Evolutionary conservation across 2,329 filamentous ascomycete genomes (phyloP).

Genomic region (Aureobasidium sp.): DNA sequence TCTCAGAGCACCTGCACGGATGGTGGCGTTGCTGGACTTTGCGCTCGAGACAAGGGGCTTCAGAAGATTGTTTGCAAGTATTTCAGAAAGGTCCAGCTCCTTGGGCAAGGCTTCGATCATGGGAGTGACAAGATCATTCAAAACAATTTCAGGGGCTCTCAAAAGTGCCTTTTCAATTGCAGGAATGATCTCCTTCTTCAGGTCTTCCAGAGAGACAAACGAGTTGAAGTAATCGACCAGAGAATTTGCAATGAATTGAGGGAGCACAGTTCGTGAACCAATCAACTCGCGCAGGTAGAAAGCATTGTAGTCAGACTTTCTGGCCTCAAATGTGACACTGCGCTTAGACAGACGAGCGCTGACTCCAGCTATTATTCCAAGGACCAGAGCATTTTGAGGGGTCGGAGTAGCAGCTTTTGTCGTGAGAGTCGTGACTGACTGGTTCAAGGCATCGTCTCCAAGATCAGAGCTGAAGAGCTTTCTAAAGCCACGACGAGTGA

Average conservation of each 20-base stretch:
- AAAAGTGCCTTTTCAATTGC: slow-evolving; percentile 82
- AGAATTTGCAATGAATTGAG: slow-evolving; percentile 63
- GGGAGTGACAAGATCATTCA: slow-evolving; percentile 69
- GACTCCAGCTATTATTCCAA: slow-evolving; percentile 84
- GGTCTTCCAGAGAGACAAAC: slow-evolving; percentile 67
- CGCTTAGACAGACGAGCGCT: slow-evolving; percentile 63
- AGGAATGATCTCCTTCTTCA: slow-evolving; percentile 69
- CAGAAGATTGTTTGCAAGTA: slow-evolving; percentile 64
- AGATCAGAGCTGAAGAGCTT: slow-evolving; percentile 58
- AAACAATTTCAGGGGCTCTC: slow-evolving; percentile 80
- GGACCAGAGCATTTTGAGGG: slow-evolving; percentile 65
- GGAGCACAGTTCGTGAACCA: slow-evolving; percentile 65
- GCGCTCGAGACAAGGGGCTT: slow-evolving; percentile 85
- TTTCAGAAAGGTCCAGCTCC: slow-evolving; percentile 68
- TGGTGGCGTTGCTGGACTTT: slow-evolving; percentile 77
- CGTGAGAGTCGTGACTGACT: slow-evolving; percentile 60
- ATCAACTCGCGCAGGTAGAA: slow-evolving; percentile 85
- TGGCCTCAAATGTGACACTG: slow-evolving; percentile 54
- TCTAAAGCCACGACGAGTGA: slow-evolving; percentile 73
- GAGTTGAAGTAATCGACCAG: slow-evolving; percentile 74
- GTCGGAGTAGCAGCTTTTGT: slow-evolving; percentile 58
- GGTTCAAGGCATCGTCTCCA: slow-evolving; percentile 54
- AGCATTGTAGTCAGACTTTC: slow-evolving; percentile 66
- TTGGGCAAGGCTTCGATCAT: slow-evolving; percentile 64
- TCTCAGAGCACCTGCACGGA: slow-evolving; percentile 67